Percentiles rank a stretch among this genome's conserved stretches.
Evolutionary conservation across 225 moss, liverwort and hornwort genomes (phyloP).

Genomic region (Polytrichum commune): DNA sequence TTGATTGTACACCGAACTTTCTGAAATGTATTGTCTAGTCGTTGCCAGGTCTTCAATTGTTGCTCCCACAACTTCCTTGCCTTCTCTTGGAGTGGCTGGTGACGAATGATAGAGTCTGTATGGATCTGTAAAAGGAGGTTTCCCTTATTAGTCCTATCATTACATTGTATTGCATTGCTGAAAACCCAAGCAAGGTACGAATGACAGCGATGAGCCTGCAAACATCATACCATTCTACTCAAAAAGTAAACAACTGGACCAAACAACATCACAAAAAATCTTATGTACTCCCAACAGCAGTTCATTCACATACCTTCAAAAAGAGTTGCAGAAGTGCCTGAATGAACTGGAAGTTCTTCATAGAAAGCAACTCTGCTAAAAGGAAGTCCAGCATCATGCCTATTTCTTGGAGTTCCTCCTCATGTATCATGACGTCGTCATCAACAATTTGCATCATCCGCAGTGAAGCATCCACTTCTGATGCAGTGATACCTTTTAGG

Average conservation of each 20-base stretch:
- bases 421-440: slow-evolving; percentile 37
- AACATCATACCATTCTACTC: too few species aligned
- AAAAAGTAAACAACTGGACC: too few species aligned
- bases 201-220: too few species aligned
- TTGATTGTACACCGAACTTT: slow-evolving; percentile 78
- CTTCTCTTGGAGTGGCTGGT: slow-evolving; percentile 64
- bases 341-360: slow-evolving; percentile 87
- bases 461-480: slow-evolving; percentile 81
- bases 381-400: slow-evolving; percentile 82
- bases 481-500: slow-evolving; percentile 64
- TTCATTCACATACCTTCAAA: slow-evolving; percentile 45
- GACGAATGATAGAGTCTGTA: slow-evolving; percentile 63
- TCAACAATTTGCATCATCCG: slow-evolving; percentile 86
- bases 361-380: slow-evolving; percentile 54
- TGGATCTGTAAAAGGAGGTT: slow-evolving; percentile 49
- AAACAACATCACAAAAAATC: too few species aligned
- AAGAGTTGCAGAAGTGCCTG: slow-evolving; percentile 84
- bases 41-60: slow-evolving; percentile 76
- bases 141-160: too few species aligned
- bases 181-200: too few species aligned
- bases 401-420: slow-evolving; percentile 67
- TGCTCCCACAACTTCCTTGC: slow-evolving; percentile 62
- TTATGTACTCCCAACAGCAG: too few species aligned
- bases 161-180: too few species aligned
- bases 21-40: slow-evolving; percentile 80